Evolutionary conservation across 441 rosid species (phyloP).

Genomic region (Jatropha multifida): DNA sequence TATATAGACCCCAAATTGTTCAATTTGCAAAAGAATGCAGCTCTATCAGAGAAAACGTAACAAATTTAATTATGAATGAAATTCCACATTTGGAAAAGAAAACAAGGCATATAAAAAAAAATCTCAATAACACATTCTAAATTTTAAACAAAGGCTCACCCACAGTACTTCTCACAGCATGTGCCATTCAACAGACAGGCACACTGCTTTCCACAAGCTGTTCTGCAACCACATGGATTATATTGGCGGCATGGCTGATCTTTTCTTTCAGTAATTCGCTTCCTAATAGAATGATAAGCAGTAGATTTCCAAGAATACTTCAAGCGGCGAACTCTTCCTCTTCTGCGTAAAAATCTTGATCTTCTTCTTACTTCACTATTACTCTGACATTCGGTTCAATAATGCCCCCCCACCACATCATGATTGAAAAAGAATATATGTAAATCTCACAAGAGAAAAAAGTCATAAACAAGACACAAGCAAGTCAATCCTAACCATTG

Average conservation of each 20-base stretch:
- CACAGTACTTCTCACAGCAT: constrained; percentile 99
- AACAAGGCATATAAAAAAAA: not conserved
- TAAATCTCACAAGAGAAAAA: not conserved
- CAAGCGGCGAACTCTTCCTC: constrained; percentile 94
- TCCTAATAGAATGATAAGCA: constrained; percentile 95
- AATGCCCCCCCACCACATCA: constrained; percentile 1
- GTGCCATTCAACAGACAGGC: constrained; percentile 89
- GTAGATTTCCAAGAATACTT: constrained; percentile 99
- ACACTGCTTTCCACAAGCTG: constrained; percentile 94
- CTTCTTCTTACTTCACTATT: constrained; percentile 86
- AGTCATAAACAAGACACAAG: not conserved
- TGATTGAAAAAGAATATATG: not conserved
- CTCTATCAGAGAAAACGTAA: not conserved
- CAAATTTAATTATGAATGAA: constrained; percentile 1
- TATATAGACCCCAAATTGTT: constrained; percentile 8
- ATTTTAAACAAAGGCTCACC: constrained; percentile 53
- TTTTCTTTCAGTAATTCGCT: constrained; percentile 86
- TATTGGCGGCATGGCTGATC: constrained; percentile 99
- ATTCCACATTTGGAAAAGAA: not conserved
- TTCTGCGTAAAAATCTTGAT: constrained; percentile 89
- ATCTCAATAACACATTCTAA: not conserved
- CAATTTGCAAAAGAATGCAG: constrained; percentile 1
- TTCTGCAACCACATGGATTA: constrained; percentile 94
- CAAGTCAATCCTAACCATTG: constrained; percentile 50
- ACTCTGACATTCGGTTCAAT: constrained; percentile 43